A percentile compares a stretch with the other conserved stretches of the same genome.
Evolutionary conservation across 202 grass and related monocot species (phyloP).

Genomic region (Cymbopogon flexuosus): DNA sequence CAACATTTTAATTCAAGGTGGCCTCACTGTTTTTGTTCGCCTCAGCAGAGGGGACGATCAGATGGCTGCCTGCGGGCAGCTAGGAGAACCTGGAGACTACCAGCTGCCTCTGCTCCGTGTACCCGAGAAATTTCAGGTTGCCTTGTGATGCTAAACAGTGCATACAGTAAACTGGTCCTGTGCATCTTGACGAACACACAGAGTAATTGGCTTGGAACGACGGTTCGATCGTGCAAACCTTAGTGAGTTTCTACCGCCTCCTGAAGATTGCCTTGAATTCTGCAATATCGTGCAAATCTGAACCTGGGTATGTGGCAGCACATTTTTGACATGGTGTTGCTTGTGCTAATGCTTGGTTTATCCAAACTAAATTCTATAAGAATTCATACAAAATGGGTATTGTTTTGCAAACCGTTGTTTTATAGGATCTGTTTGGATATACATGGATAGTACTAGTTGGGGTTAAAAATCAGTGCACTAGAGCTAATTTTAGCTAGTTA

Average conservation of each 20-base stretch:
- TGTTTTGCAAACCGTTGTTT: not conserved
- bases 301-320: not conserved
- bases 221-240: not conserved
- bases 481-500: too few species aligned
- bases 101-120: conserved; percentile 60
- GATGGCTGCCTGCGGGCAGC: conserved; percentile 81
- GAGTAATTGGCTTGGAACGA: not conserved
- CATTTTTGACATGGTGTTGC: not conserved
- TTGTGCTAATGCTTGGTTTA: not conserved
- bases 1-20: conserved; percentile 60
- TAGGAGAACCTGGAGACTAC: conserved; percentile 59
- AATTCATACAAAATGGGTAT: not conserved
- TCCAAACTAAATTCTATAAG: not conserved
- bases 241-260: not conserved
- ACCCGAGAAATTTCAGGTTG: conserved; percentile 63
- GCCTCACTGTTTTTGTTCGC: conserved; percentile 57
- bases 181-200: not conserved
- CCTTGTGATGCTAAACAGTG: conserved; percentile 37
- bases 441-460: too few species aligned
- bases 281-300: not conserved
- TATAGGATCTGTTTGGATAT: not conserved
- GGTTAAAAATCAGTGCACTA: too few species aligned
- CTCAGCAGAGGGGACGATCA: conserved; percentile 85
- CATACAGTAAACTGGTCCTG: not conserved
- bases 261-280: not conserved